These are phyloP conservation scores for Staphylotrichum tortipilum DNA, from an alignment of 495 filamentous ascomycete genomes.

Conservation along the genomic window DNA sequence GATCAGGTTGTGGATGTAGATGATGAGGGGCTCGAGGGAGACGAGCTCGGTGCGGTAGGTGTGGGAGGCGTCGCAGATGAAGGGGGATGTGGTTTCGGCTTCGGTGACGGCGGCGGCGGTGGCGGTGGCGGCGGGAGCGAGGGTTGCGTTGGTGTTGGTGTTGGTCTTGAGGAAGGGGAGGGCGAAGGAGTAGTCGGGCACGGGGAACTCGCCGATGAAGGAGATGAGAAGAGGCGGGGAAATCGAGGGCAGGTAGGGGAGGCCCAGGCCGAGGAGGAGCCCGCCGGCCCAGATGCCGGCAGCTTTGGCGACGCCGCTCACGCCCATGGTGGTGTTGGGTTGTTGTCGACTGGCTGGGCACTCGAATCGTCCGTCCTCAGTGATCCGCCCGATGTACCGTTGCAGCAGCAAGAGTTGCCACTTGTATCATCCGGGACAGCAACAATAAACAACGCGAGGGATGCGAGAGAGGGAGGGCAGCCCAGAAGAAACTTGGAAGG, in stretches of 20 bases:
- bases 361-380: too few species aligned
- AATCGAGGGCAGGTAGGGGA: conserved; percentile 16
- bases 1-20: conserved; percentile 39
- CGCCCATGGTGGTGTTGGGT: conserved; percentile 3
- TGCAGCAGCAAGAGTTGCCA: too few species aligned
- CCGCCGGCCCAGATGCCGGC: conserved; percentile 18
- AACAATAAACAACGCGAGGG: too few species aligned
- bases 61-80: conserved; percentile 25
- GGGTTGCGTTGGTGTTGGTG: neutral
- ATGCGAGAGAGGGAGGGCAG: too few species aligned
- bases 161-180: conserved; percentile 13
- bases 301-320: conserved; percentile 4
- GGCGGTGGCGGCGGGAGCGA: neutral
- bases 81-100: too few species aligned
- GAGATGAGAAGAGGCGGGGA: conserved; percentile 13
- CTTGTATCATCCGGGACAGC: too few species aligned
- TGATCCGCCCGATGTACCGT: too few species aligned
- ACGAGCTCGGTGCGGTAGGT: conserved; percentile 35
- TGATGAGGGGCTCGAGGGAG: conserved; percentile 38
- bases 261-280: conserved; percentile 15
- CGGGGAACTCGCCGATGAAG: conserved; percentile 17
- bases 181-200: conserved; percentile 14
- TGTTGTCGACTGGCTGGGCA: too few species aligned
- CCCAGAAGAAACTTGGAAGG: too few species aligned
- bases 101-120: too few species aligned